A percentile compares a stretch with the other conserved stretches of the same genome.
phyloP scores from a whole-genome alignment of 2,329 filamentous ascomycete species.

The Ophiostoma sp. region DNA sequence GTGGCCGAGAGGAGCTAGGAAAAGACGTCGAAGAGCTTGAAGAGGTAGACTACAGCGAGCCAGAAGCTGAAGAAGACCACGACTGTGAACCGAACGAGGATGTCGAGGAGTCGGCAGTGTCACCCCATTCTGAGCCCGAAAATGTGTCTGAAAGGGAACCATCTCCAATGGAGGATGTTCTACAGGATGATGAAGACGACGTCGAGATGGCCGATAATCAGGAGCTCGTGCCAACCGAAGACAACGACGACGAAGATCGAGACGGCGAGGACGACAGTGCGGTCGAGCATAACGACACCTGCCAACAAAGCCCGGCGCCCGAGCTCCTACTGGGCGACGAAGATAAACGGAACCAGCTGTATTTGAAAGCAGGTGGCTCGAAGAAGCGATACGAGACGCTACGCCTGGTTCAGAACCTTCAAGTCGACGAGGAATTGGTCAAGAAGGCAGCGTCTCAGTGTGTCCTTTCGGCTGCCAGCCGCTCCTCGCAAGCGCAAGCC shows the following conservation, averaged over 20 bases:
- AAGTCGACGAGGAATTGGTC: conserved; percentile 32
- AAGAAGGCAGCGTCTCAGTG: neutral
- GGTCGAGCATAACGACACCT: neutral
- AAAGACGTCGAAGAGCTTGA: neutral
- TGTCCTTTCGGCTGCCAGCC: neutral
- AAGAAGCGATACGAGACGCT: conserved; percentile 55
- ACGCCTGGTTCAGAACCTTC: conserved; percentile 46
- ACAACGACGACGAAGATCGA: conserved; percentile 17
- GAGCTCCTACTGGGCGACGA: conserved; percentile 29
- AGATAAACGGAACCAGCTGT: conserved; percentile 38
- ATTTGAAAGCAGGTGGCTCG: conserved; percentile 47
- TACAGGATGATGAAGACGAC: neutral
- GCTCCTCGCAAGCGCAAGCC: neutral
- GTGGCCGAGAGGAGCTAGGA: conserved; percentile 1
- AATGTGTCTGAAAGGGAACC: neutral
- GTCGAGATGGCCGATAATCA: neutral
- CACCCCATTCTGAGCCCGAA: neutral
- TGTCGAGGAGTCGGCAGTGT: too few species aligned
- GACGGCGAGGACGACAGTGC: neutral
- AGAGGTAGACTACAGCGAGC: conserved; percentile 9
- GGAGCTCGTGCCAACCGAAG: neutral
- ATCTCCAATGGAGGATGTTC: conserved; percentile 18
- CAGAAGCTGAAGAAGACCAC: conserved; percentile 14
- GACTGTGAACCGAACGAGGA: conserved; percentile 14
- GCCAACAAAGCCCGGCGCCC: neutral